Percentiles rank a stretch among this genome's conserved stretches.
These are phyloP conservation scores for Halenospora varia DNA, from an alignment of 495 filamentous ascomycete species.

Conservation along the genomic window DNA sequence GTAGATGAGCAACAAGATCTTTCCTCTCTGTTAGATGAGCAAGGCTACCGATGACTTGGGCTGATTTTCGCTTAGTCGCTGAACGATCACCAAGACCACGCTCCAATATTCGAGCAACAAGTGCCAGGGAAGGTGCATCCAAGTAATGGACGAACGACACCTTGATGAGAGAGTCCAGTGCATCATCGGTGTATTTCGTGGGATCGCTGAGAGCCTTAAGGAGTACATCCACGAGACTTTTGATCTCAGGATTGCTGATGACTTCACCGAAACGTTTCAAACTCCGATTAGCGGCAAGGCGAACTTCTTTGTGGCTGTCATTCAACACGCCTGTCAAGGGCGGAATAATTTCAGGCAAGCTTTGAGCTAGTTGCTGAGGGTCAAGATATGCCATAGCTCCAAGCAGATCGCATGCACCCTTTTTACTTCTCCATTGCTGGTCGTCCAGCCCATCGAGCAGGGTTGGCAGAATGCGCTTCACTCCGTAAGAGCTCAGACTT, in stretches of 20 bases:
- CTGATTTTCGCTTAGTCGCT: constrained; percentile 88
- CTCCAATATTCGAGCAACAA: constrained; percentile 92
- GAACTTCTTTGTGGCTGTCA: constrained; percentile 96
- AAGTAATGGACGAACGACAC: constrained; percentile 94
- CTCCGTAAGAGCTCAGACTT: constrained; percentile 88
- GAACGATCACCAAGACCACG: constrained; percentile 87
- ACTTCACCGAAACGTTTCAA: constrained; percentile 97
- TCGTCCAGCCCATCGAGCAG: constrained; percentile 92
- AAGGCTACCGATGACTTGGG: constrained; percentile 95
- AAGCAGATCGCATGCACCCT: constrained; percentile 91
- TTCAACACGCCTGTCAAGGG: constrained; percentile 90
- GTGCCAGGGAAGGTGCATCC: constrained; percentile 88
- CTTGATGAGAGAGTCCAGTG: constrained; percentile 90
- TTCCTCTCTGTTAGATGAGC: constrained; percentile 96
- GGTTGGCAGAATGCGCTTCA: constrained; percentile 89
- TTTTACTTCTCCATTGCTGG: constrained; percentile 95
- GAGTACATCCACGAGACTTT: constrained; percentile 80
- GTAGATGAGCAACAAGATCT: constrained; percentile 86
- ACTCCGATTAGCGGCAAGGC: constrained; percentile 85
- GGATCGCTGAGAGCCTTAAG: constrained; percentile 96
- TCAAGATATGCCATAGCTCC: constrained; percentile 98
- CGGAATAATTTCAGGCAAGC: constrained; percentile 93
- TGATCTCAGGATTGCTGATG: constrained; percentile 96
- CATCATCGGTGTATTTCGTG: constrained; percentile 95
- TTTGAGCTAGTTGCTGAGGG: constrained; percentile 86